Evolutionary conservation across 768 basidiomycete genomes (phyloP), one percentile per base, ranked within the genome.

Genomic region (Albatrellus ellisii): DNA sequence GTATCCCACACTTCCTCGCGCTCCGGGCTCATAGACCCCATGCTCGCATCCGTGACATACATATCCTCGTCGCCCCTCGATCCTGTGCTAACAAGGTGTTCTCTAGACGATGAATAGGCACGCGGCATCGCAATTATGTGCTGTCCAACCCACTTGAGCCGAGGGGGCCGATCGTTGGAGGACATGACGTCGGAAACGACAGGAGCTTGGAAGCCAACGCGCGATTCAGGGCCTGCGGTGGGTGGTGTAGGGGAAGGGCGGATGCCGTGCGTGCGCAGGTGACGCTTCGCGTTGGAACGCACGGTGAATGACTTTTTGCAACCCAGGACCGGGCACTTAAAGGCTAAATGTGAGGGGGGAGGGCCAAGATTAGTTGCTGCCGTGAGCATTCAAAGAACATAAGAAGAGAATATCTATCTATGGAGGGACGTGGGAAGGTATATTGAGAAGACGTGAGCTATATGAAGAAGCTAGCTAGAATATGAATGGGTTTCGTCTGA

Each of bases 241-340:
- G n/a, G n/a, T n/a, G 20, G 35, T 6, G 35, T 21, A 3, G 35
- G 25, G 15, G 35, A 3, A 22, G 25, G 0, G 15, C 25, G 35
- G 29, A 78, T 66, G 17, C 79, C 78, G 49, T 87, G 84, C 2
- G 79, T 85, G 33, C 80, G 77, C 26, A 83, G 66, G 52, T 87
- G 84, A 25, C 84, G 71, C 56, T 77, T 82, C 14, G 81, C 82
- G 51, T 87, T 87, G 8, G 84, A 86, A 11, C 80, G 73, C n/a
- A 87, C 83, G 15, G 79, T 74, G 52, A 87, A 88, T 3, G 66
- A 69, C 54, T 79, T 78, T 20, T 63, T 59, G 54, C 85, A 87
- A 28, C 67, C 66, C 12, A 69, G 63, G 37, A 76, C 74, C 0
- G 61, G 67, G 52, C 84, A 87, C 39, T 59, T 61, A 54, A 55